phyloP scores from a whole-genome alignment of 257 asterid genomes.

The Petunia secreta region DNA sequence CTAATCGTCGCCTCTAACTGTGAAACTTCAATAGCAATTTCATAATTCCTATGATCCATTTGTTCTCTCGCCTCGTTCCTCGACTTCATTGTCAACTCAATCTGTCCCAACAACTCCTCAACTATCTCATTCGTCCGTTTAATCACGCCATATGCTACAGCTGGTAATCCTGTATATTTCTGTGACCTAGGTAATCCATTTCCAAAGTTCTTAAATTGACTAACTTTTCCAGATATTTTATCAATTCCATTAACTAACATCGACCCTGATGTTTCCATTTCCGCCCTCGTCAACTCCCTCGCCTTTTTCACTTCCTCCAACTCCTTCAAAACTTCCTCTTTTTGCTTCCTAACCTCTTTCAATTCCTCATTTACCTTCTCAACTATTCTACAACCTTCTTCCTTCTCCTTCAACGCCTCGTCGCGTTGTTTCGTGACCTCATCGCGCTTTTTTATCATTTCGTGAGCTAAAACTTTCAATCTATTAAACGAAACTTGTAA shows the following conservation, averaged over 20 bases:
- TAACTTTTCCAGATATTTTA: slow-evolving; percentile 85
- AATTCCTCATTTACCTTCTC: slow-evolving; percentile 49
- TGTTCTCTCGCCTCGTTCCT: slow-evolving; percentile 79
- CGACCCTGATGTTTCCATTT: slow-evolving; percentile 82
- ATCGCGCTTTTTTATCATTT: slow-evolving; percentile 85
- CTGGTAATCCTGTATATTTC: slow-evolving; percentile 90
- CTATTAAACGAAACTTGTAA: slow-evolving; percentile 73
- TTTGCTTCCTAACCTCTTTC: slow-evolving; percentile 52
- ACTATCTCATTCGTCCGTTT: slow-evolving; percentile 92
- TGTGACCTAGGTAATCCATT: slow-evolving; percentile 81
- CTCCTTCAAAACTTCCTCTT: slow-evolving; percentile 55
- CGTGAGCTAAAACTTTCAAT: slow-evolving; percentile 80
- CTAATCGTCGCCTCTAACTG: slow-evolving; percentile 81
- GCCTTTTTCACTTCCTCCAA: slow-evolving; percentile 66
- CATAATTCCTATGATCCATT: slow-evolving; percentile 94
- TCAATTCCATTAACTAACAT: slow-evolving; percentile 92
- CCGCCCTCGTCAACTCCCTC: slow-evolving; percentile 62
- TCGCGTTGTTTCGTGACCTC: slow-evolving; percentile 82
- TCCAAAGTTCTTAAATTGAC: slow-evolving; percentile 69
- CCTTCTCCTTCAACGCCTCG: slow-evolving; percentile 72
- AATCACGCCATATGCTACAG: slow-evolving; percentile 89
- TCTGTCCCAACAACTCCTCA: slow-evolving; percentile 82
- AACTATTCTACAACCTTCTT: slow-evolving; percentile 54
- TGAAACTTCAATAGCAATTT: slow-evolving; percentile 96
- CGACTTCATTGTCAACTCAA: slow-evolving; percentile 62